Evolutionary conservation across 1,284 basidiomycete genomes (phyloP).

Genomic region (Omphalotus olearius): DNA sequence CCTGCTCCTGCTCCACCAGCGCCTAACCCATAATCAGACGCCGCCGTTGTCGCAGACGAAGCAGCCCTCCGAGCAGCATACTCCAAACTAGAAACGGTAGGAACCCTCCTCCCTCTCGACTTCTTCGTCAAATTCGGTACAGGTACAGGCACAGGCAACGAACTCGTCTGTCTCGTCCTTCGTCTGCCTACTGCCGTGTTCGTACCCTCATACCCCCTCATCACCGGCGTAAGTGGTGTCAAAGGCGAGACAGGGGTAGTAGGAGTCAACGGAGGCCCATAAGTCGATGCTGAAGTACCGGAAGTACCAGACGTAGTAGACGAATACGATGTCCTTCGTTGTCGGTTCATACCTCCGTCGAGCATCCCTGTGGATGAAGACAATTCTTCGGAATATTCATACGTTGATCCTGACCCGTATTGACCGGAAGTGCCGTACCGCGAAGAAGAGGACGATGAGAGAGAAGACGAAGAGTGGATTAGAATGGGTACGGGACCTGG

Average conservation of each 20-base stretch:
- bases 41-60: not conserved
- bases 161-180: not conserved
- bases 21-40: not conserved
- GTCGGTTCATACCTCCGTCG: not conserved
- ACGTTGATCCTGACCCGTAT: not conserved
- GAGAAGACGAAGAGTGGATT: not conserved
- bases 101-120: constrained; percentile 65
- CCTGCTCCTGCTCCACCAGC: not conserved
- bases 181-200: not conserved
- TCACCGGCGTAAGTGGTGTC: constrained; percentile 4
- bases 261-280: constrained; percentile 2
- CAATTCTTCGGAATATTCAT: not conserved
- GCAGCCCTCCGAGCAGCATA: not conserved
- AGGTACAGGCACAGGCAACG: constrained; percentile 44
- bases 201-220: not conserved
- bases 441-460: not conserved
- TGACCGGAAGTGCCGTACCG: not conserved
- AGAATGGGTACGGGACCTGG: not conserved
- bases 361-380: not conserved
- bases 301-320: constrained; percentile 1
- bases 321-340: constrained; percentile 8
- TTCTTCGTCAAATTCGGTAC: constrained; percentile 72
- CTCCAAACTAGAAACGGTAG: constrained; percentile 28
- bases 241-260: constrained; percentile 4
- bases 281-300: not conserved